Conservation (phyloP, 306 rosid species). For the Ceratonia siliqua region DNA sequence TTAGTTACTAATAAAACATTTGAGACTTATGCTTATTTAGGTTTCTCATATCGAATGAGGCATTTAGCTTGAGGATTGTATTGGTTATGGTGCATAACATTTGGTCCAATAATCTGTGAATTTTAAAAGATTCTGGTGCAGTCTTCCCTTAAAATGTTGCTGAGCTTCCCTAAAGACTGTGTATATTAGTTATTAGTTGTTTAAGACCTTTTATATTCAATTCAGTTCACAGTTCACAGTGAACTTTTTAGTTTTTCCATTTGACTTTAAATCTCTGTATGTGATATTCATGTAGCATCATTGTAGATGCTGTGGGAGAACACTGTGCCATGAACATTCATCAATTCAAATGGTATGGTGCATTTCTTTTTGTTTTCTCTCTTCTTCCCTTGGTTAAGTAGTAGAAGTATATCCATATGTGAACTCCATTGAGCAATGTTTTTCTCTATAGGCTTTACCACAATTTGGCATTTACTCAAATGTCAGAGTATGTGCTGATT, state of each 20-base stretch:
- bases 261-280: constrained; percentile 22
- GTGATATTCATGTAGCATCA: constrained; percentile 69
- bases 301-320: constrained; percentile 89
- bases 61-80: neutral
- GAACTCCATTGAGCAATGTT: constrained; percentile 18
- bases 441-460: constrained; percentile 65
- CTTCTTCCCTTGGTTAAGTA: neutral
- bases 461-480: constrained; percentile 72
- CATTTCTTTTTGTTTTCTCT: neutral
- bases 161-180: neutral
- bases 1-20: too few species aligned
- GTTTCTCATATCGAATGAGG: neutral
- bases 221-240: constrained; percentile 3
- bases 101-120: neutral
- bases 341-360: constrained; percentile 64
- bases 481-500: constrained; percentile 83
- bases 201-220: neutral
- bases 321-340: constrained; percentile 87
- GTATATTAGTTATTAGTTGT: neutral
- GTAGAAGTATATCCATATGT: constrained; percentile 3
- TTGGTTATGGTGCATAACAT: neutral
- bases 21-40: neutral
- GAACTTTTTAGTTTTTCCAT: constrained; percentile 11
- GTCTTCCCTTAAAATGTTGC: neutral
- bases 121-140: neutral